Evolutionary conservation across 441 rosid genomes (phyloP).

Genomic region (Croton laevigatus): DNA sequence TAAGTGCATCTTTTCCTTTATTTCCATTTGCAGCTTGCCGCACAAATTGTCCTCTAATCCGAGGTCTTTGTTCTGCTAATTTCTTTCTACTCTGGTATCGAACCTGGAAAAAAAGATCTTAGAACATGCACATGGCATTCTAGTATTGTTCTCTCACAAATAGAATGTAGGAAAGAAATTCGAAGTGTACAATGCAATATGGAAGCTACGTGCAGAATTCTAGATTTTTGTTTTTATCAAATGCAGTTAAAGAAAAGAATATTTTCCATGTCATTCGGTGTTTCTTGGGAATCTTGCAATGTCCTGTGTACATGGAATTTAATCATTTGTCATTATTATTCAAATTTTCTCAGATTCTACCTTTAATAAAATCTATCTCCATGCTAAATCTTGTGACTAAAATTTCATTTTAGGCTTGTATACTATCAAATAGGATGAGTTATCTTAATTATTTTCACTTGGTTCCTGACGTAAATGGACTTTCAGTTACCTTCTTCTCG

Average conservation of each 20-base stretch:
- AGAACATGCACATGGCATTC: background rate
- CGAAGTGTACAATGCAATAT: background rate
- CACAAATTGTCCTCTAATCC: constrained; percentile 49
- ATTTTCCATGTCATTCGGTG: background rate
- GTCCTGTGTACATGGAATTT: background rate
- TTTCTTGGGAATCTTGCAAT: background rate
- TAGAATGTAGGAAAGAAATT: background rate
- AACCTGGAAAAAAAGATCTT: constrained; percentile 32
- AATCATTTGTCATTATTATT: background rate
- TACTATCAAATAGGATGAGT: background rate
- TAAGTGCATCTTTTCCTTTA: constrained; percentile 22
- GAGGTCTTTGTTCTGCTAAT: constrained; percentile 53
- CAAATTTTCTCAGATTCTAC: background rate
- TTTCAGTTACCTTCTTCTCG: constrained; percentile 49
- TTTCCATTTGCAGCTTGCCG: constrained; percentile 28
- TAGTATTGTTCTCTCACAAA: constrained; percentile 4
- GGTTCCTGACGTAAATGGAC: constrained; percentile 9
- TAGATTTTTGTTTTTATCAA: background rate
- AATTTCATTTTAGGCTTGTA: background rate
- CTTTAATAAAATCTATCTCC: background rate
- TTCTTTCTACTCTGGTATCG: constrained; percentile 56
- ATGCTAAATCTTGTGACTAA: background rate
- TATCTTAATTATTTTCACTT: background rate
- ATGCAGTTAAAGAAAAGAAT: background rate
- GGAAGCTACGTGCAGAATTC: background rate